Conservation (phyloP, 2,329 filamentous ascomycete genomes). For the Massarina eburnea region DNA sequence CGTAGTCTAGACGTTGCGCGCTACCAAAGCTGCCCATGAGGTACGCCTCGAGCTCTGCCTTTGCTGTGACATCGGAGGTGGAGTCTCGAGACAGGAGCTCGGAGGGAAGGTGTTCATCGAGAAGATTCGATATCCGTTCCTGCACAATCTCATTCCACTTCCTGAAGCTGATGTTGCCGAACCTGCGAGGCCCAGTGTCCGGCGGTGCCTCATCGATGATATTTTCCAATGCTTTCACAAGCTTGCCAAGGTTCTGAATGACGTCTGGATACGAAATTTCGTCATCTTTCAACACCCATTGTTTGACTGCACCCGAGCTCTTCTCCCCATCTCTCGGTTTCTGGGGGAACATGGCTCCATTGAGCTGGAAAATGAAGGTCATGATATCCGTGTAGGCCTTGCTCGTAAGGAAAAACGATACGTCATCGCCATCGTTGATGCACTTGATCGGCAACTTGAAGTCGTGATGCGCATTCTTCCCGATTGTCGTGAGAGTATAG, state of each 20-base stretch:
- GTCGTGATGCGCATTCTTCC: constrained; percentile 18
- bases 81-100: constrained; percentile 46
- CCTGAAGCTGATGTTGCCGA: constrained; percentile 89
- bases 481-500: constrained; percentile 25
- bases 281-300: constrained; percentile 52
- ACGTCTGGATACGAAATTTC: constrained; percentile 55
- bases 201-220: constrained; percentile 80
- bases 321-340: constrained; percentile 47
- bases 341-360: constrained; percentile 78
- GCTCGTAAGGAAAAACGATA: constrained; percentile 76
- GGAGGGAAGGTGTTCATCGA: constrained; percentile 59
- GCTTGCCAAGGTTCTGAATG: constrained; percentile 64
- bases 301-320: constrained; percentile 47
- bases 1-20: constrained; percentile 86
- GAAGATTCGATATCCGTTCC: constrained; percentile 57
- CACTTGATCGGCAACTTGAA: constrained; percentile 74
- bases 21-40: constrained; percentile 87
- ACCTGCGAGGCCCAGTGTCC: constrained; percentile 80
- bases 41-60: constrained; percentile 74
- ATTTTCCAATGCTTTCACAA: constrained; percentile 65
- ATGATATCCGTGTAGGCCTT: constrained; percentile 86
- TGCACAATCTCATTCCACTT: constrained; percentile 76
- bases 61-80: constrained; percentile 47
- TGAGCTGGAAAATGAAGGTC: constrained; percentile 85
- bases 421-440: constrained; percentile 84